Percentiles rank a stretch among this genome's conserved stretches.
Evolutionary conservation across 257 asterid species (phyloP).

Genomic region (Galeopsis tetrahit): DNA sequence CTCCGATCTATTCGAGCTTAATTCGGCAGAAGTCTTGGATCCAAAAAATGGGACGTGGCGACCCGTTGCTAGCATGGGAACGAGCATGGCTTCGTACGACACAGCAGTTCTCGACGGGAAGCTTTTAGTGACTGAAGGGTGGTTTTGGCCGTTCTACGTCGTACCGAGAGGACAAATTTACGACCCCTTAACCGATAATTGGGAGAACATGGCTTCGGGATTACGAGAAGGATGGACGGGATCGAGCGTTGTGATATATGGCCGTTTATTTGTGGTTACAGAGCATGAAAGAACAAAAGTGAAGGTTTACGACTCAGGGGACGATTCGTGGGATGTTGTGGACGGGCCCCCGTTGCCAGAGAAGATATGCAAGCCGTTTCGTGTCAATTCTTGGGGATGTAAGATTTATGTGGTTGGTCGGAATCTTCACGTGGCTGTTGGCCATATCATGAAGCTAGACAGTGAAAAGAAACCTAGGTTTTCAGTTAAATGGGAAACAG

Average conservation of each 20-base stretch:
- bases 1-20: slow-evolving; percentile 73
- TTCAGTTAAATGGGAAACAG: slow-evolving; percentile 68
- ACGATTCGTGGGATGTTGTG: slow-evolving; percentile 84
- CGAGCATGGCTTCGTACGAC: slow-evolving; percentile 80
- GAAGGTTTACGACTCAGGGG: slow-evolving; percentile 76
- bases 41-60: slow-evolving; percentile 72
- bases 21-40: slow-evolving; percentile 80
- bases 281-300: slow-evolving; percentile 92
- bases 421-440: slow-evolving; percentile 88
- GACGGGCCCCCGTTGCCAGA: slow-evolving; percentile 85
- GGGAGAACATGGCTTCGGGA: slow-evolving; percentile 90
- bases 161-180: slow-evolving; percentile 93
- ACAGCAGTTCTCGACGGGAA: slow-evolving; percentile 86
- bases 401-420: slow-evolving; percentile 84
- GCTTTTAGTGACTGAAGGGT: slow-evolving; percentile 92
- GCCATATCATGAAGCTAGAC: slow-evolving; percentile 46
- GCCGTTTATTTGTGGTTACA: slow-evolving; percentile 79
- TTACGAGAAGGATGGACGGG: slow-evolving; percentile 99
- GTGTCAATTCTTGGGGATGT: slow-evolving; percentile 66
- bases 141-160: slow-evolving; percentile 98
- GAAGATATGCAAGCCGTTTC: slow-evolving; percentile 90
- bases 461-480: slow-evolving; percentile 47
- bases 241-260: slow-evolving; percentile 77
- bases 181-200: slow-evolving; percentile 68
- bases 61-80: slow-evolving; percentile 69